Base-by-base conservation (phyloP, 495 filamentous ascomycete species). In the Daldinia loculata region DNA sequence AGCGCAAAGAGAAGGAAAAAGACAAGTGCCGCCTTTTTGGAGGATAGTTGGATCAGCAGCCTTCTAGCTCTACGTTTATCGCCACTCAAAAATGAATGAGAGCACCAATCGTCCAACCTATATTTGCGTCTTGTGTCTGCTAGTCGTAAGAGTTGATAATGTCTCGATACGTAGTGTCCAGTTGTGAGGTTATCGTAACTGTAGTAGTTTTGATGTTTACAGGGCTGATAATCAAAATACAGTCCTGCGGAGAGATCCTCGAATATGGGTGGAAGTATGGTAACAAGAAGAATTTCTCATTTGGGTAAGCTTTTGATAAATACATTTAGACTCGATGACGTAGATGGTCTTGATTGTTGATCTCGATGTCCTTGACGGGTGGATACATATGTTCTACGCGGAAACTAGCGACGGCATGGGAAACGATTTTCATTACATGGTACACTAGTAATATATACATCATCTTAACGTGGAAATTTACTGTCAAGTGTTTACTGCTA, bases 61-160 rank as follows among this genome's bases (percentile, higher is more conserved):
- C 26, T 66, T 61, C 50, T 66, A 66, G 68, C 68, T 71, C 63
- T 58, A 39, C 57, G 32, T 63, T 29, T 57, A 71, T 71, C 68
- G 24, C 68, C 63, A 71, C 68, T 71, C 68, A 27, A 57, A 38
- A 69, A 52, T 57, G 11, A 71, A 71, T 63, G 56, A 70, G 62
- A 66, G 63, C 63, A 62, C 34, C 38, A 38, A 58, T 58, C 52
- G 22, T 71, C 68, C 62, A 66, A 66, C 26, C 52, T 43, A 62
- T 41, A 38, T 32, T 26, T 56, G 11, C 19, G 11, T 51, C 12
- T 14, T 52, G 24, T 51, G n/a, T 22, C 9, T 36, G 17, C 19
- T 15, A 14, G 19, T 38, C 8, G n/a, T 39, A 22, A 36, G 22
- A 39, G 12, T 14, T 38, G 6, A 22, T 29, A 7, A 4, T 39